Evolutionary conservation across 2,329 filamentous ascomycete species (phyloP).

Genomic region (Epichloe brachyelytri): DNA sequence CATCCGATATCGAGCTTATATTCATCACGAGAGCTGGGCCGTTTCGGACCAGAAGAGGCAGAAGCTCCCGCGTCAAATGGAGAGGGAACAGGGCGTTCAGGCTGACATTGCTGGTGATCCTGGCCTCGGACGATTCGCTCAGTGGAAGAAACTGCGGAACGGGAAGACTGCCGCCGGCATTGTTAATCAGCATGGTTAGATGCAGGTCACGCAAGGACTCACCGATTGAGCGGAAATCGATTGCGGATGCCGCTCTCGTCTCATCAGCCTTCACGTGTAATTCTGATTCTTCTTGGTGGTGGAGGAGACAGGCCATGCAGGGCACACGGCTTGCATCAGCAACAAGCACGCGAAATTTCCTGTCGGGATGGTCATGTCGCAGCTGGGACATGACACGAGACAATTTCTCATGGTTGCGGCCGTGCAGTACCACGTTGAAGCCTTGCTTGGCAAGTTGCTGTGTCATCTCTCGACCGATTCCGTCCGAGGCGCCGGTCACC

Average conservation of each 20-base stretch:
- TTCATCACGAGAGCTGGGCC: slow-evolving; percentile 36
- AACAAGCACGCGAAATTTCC: slow-evolving; percentile 26
- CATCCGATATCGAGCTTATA: slow-evolving; percentile 32
- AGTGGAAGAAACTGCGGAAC: slow-evolving; percentile 23
- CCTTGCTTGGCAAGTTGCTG: slow-evolving; percentile 35
- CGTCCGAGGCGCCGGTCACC: slow-evolving; percentile 41
- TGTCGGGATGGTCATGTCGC: slow-evolving; percentile 22
- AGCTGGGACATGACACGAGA: slow-evolving; percentile 27
- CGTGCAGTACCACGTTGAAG: slow-evolving; percentile 46
- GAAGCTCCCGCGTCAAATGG: slow-evolving; percentile 28
- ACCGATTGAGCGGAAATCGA: slow-evolving; percentile 6
- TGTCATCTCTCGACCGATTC: slow-evolving; percentile 37
- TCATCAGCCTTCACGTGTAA: slow-evolving; percentile 8
- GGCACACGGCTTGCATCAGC: slow-evolving; percentile 24
- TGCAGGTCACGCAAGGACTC: slow-evolving; percentile 17
- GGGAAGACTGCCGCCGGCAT: slow-evolving; percentile 22
- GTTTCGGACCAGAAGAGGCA: slow-evolving; percentile 29
- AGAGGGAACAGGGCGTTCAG: slow-evolving; percentile 37
- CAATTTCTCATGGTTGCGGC: slow-evolving; percentile 38
- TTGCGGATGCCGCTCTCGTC: no score
- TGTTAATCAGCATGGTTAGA: slow-evolving; percentile 44
- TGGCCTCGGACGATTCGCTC: slow-evolving; percentile 18
- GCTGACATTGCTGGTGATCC: slow-evolving; percentile 28
- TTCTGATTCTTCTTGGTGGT: slow-evolving; percentile 6
- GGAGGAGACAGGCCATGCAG: not conserved